These are phyloP conservation scores for Kluyveromyces wickerhamii DNA, from an alignment of 805 yeast genomes.

Conservation along the genomic window DNA sequence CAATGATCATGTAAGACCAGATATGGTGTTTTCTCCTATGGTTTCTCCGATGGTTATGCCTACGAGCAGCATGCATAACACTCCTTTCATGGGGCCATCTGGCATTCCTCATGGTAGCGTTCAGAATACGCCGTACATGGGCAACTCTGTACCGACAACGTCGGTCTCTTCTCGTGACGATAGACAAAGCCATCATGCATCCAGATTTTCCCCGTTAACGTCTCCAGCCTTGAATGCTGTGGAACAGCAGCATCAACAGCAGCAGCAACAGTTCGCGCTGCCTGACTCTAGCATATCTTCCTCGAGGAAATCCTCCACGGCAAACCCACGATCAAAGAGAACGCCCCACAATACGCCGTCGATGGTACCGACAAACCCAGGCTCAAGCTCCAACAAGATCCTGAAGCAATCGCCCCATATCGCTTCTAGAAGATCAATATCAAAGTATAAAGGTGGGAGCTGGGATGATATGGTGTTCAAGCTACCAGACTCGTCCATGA, in stretches of 20 bases:
- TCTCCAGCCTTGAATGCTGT: slow-evolving; percentile 57
- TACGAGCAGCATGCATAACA: slow-evolving; percentile 11
- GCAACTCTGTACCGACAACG: slow-evolving; percentile 2
- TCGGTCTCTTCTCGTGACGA: slow-evolving; percentile 1
- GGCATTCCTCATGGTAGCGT: slow-evolving; percentile 32
- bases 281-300: slow-evolving; percentile 15
- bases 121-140: slow-evolving; percentile 6
- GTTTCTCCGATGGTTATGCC: slow-evolving; percentile 65
- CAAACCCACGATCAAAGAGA: slow-evolving; percentile 24
- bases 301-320: slow-evolving; percentile 17
- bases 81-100: slow-evolving; percentile 14
- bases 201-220: slow-evolving; percentile 40
- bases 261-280: slow-evolving; percentile 13
- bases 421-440: slow-evolving; percentile 13
- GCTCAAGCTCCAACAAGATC: slow-evolving; percentile 21
- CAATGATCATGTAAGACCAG: slow-evolving; percentile 37
- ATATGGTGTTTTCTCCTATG: slow-evolving; percentile 64
- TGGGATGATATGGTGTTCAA: slow-evolving; percentile 26
- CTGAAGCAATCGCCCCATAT: slow-evolving; percentile 28
- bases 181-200: neutral
- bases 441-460: slow-evolving; percentile 13
- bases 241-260: slow-evolving; percentile 14
- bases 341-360: slow-evolving; percentile 14
- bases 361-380: slow-evolving; percentile 7
- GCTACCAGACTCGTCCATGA: slow-evolving; percentile 17